These are phyloP conservation scores for Dillenia suffruticosa DNA, from an alignment of 164 flowering plant species.

Conservation along the genomic window DNA sequence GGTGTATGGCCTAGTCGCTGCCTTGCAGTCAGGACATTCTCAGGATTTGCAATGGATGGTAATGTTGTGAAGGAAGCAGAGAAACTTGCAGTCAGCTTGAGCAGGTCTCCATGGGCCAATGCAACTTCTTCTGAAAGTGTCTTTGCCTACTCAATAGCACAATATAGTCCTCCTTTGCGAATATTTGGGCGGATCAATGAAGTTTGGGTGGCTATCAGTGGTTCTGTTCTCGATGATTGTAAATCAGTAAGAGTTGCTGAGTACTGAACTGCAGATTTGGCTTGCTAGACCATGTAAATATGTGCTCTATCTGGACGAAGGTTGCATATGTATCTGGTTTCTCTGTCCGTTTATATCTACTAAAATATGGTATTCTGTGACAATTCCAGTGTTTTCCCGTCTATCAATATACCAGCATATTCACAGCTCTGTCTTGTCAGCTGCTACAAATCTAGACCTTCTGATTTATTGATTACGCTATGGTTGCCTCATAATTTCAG, in stretches of 20 bases:
- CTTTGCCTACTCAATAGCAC: conserved; percentile 80
- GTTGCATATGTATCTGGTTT: too few species aligned
- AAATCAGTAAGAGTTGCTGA: conserved; percentile 28
- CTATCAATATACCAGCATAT: too few species aligned
- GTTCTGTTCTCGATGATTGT: conserved; percentile 32
- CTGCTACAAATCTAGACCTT: too few species aligned
- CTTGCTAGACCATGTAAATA: neutral
- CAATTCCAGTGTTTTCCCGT: too few species aligned
- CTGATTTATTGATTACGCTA: too few species aligned
- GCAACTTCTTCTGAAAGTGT: conserved; percentile 38
- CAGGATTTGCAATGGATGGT: conserved; percentile 69
- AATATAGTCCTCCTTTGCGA: conserved; percentile 65
- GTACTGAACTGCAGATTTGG: conserved; percentile 20
- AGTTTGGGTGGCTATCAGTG: conserved; percentile 71
- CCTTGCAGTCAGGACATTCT: conserved; percentile 71
- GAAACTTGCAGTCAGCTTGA: conserved; percentile 68
- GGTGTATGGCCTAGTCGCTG: conserved; percentile 41
- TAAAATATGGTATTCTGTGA: too few species aligned
- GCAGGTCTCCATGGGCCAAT: conserved; percentile 67
- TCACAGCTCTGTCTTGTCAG: too few species aligned
- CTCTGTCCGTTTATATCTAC: too few species aligned
- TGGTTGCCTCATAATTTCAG: too few species aligned
- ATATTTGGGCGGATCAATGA: conserved; percentile 66
- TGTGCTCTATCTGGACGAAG: neutral
- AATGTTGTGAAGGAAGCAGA: conserved; percentile 62